Conservation (phyloP, 306 rosid species). For the Sesbania bispinosa region DNA sequence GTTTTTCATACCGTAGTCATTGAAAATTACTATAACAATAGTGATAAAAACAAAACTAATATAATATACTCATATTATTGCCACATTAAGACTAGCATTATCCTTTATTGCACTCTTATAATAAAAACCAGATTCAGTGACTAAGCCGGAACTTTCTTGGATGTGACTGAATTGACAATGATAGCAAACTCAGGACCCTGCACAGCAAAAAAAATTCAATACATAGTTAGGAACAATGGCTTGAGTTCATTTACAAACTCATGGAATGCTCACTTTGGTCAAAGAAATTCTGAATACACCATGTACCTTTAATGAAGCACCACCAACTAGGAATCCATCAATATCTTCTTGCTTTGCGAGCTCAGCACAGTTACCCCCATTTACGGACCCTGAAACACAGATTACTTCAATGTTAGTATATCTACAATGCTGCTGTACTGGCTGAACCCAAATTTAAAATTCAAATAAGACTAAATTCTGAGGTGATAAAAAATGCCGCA, state of each 20-base stretch:
- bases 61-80: too few relatives aligned
- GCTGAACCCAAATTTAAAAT: neutral
- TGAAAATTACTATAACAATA: too few relatives aligned
- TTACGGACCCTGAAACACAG: slow-evolving; percentile 74
- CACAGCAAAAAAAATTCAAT: slow-evolving; percentile 18
- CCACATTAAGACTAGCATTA: too few relatives aligned
- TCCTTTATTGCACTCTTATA: too few relatives aligned
- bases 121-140: slow-evolving; percentile 25
- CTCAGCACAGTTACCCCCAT: slow-evolving; percentile 85
- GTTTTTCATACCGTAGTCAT: too few relatives aligned
- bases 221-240: neutral
- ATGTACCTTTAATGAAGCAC: slow-evolving; percentile 92
- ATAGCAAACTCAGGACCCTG: slow-evolving; percentile 97
- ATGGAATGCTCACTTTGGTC: neutral
- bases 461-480: neutral
- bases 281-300: slow-evolving; percentile 32
- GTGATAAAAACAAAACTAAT: too few relatives aligned
- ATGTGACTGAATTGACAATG: slow-evolving; percentile 78
- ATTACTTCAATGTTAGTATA: neutral
- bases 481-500: neutral
- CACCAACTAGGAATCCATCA: slow-evolving; percentile 98
- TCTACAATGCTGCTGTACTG: neutral
- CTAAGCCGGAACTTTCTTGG: slow-evolving; percentile 93
- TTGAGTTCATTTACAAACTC: neutral
- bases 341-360: slow-evolving; percentile 95